phyloP scores from a whole-genome alignment of 192 early-diverging fungal species.

The Backusella australiensis region DNA sequence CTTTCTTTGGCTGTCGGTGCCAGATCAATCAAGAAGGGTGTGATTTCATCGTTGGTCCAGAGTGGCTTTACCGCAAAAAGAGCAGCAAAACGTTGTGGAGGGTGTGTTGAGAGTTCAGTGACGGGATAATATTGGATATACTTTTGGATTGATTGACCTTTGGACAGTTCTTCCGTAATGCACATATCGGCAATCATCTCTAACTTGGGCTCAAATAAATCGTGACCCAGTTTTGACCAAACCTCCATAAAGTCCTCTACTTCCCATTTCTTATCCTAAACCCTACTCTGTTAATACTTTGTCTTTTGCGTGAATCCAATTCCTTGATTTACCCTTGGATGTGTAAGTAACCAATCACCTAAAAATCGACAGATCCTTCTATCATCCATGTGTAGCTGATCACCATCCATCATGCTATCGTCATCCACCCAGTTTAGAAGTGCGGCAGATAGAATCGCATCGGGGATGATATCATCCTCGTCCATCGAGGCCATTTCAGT shows the following conservation, averaged over 20 bases:
- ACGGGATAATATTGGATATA: conserved; percentile 43
- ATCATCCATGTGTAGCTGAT: conserved; percentile 14
- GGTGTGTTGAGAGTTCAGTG: conserved; percentile 38
- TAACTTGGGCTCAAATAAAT: conserved; percentile 33
- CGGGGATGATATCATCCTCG: background rate
- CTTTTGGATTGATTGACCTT: conserved; percentile 7
- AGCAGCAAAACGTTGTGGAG: conserved; percentile 38
- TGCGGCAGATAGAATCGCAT: background rate
- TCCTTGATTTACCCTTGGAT: conserved; percentile 14
- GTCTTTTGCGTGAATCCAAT: background rate
- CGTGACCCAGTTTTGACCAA: conserved; percentile 38
- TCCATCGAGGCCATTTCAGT: background rate
- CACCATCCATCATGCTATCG: background rate
- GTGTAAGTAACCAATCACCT: conserved; percentile 18
- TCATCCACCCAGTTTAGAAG: background rate
- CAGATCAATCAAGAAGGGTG: conserved; percentile 45
- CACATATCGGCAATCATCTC: background rate
- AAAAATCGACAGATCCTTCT: conserved; percentile 23
- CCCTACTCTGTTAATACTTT: background rate
- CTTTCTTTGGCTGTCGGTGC: conserved; percentile 45
- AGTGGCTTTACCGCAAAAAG: conserved; percentile 42
- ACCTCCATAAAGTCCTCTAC: conserved; percentile 40
- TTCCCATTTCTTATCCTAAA: conserved; percentile 40
- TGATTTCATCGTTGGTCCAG: conserved; percentile 46
- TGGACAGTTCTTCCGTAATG: conserved; percentile 13